Percentiles rank a stretch among this genome's conserved stretches.
Conservation (phyloP, 495 filamentous ascomycete genomes). For the Thozetella sp. region DNA sequence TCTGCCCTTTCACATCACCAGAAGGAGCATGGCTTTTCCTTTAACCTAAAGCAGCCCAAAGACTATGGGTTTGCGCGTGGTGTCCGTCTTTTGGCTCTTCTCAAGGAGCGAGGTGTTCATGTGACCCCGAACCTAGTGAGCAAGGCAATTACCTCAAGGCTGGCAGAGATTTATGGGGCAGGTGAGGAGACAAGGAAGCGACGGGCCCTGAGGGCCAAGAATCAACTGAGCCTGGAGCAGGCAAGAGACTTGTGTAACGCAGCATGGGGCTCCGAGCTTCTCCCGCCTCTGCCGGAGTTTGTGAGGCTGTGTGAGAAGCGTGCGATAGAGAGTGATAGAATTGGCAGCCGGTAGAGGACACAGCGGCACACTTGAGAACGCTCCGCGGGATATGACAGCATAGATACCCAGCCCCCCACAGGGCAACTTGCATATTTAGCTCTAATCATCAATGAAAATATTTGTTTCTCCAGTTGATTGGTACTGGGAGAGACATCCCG, state of each 20-base stretch:
- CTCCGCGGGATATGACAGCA: constrained; percentile 4
- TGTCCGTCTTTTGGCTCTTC: constrained; percentile 20
- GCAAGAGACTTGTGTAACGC: constrained; percentile 28
- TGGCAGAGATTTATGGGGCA: constrained; percentile 28
- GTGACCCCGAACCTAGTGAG: constrained; percentile 5
- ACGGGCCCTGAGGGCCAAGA: constrained; percentile 14
- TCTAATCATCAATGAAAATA: not conserved
- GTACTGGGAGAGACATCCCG: not conserved
- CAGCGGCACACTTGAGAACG: not conserved
- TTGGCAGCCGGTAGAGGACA: not conserved
- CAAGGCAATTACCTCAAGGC: constrained; percentile 13
- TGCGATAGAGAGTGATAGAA: not conserved
- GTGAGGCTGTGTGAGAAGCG: not conserved
- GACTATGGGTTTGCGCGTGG: constrained; percentile 19
- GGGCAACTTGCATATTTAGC: not conserved
- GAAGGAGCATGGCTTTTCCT: not conserved
- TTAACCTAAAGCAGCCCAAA: not conserved
- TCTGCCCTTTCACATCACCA: not conserved
- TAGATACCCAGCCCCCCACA: not conserved
- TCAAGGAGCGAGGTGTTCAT: constrained; percentile 21
- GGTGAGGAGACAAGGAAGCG: constrained; percentile 7
- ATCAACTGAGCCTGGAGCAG: constrained; percentile 17
- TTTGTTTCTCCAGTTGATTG: not conserved
- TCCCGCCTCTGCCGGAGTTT: constrained; percentile 20
- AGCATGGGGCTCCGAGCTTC: constrained; percentile 31